Evolutionary conservation across 495 filamentous ascomycete species (phyloP).

Genomic region (Melanomma pulvis-pyrius): DNA sequence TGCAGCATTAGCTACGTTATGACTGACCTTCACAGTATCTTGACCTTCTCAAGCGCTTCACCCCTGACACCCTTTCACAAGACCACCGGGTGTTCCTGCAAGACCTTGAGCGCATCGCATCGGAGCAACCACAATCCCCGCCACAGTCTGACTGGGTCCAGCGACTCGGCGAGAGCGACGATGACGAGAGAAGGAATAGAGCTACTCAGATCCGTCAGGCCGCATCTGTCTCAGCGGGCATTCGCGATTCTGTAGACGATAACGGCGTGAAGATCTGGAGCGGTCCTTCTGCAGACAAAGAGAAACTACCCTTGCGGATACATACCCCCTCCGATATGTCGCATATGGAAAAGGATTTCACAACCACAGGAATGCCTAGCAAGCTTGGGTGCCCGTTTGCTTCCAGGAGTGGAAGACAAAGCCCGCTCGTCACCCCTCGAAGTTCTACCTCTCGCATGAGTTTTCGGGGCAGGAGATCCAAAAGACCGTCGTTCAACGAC

Average conservation of each 20-base stretch:
- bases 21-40: conserved; percentile 42
- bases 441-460: conserved; percentile 43
- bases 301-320: conserved; percentile 47
- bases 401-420: conserved; percentile 30
- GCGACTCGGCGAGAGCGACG: conserved; percentile 23
- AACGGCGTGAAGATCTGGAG: conserved; percentile 47
- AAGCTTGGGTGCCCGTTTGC: conserved; percentile 65
- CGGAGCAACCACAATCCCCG: background rate
- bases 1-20: background rate
- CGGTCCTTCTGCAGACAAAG: conserved; percentile 50
- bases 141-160: conserved; percentile 26
- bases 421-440: conserved; percentile 36
- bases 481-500: conserved; percentile 48
- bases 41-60: conserved; percentile 42
- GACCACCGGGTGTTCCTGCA: conserved; percentile 30
- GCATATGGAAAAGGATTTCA: conserved; percentile 67
- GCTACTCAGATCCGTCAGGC: conserved; percentile 28
- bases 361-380: conserved; percentile 62
- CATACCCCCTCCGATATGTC: conserved; percentile 28
- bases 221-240: conserved; percentile 13
- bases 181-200: conserved; percentile 16
- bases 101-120: conserved; percentile 14
- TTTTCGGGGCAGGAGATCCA: conserved; percentile 46
- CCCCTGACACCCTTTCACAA: conserved; percentile 24
- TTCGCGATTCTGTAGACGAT: background rate